phyloP scores from a whole-genome alignment of 2,329 filamentous ascomycete species.

The Tothia fuscella region DNA sequence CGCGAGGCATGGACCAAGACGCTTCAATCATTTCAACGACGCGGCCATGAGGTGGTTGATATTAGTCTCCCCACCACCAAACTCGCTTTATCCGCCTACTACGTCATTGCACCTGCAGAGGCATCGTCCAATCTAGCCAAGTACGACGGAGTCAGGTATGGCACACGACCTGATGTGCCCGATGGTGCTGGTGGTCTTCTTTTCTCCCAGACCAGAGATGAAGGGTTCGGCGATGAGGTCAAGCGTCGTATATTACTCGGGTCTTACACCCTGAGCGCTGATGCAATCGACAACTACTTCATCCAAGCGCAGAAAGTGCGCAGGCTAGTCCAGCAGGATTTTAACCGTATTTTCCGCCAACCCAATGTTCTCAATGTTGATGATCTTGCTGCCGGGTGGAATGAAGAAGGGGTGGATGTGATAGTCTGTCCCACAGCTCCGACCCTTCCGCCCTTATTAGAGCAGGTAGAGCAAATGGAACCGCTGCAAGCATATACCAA shows the following conservation, averaged over 20 bases:
- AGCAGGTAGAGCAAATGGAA: constrained; percentile 41
- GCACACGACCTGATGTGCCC: constrained; percentile 43
- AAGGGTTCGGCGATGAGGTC: constrained; percentile 67
- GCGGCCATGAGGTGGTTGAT: constrained; percentile 61
- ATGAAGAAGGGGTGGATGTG: constrained; percentile 62
- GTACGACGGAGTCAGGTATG: constrained; percentile 94
- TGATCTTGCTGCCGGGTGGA: constrained; percentile 20
- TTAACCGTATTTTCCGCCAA: constrained; percentile 63
- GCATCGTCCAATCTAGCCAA: constrained; percentile 93
- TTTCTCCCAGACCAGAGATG: constrained; percentile 5
- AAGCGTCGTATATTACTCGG: constrained; percentile 78
- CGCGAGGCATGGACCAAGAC: constrained; percentile 56
- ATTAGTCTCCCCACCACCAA: constrained; percentile 75
- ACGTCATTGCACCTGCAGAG: constrained; percentile 88
- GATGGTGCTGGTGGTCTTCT: constrained; percentile 41
- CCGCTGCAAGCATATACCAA: constrained; percentile 75
- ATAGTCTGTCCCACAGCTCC: constrained; percentile 81
- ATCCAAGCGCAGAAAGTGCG: constrained; percentile 84
- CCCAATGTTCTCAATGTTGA: constrained; percentile 49
- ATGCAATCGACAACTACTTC: constrained; percentile 93
- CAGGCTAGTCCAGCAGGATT: constrained; percentile 72
- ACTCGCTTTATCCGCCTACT: constrained; percentile 83
- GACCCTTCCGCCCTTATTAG: constrained; percentile 54
- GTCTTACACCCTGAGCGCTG: constrained; percentile 78
- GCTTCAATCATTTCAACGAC: constrained; percentile 45